Evolutionary conservation across 306 rosid genomes (phyloP).

Genomic region (Macrotyloma uniflorum): DNA sequence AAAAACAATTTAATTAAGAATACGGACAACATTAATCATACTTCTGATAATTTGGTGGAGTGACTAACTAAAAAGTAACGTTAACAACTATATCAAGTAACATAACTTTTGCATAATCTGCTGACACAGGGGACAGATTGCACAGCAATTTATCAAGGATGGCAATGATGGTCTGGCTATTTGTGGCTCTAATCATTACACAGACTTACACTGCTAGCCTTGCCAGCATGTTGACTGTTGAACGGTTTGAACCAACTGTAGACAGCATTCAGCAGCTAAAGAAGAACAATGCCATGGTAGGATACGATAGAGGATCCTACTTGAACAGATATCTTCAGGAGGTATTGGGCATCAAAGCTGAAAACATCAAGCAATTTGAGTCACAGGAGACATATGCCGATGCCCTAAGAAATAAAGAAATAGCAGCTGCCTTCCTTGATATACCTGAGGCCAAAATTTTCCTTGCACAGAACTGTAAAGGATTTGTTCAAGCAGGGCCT

Average conservation of each 20-base stretch:
- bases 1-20: background rate
- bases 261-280: slow-evolving; percentile 38
- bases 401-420: slow-evolving; percentile 44
- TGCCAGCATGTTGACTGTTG: slow-evolving; percentile 54
- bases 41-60: background rate
- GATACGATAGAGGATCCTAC: slow-evolving; percentile 51
- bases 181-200: slow-evolving; percentile 57
- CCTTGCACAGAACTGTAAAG: slow-evolving; percentile 50
- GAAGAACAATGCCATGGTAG: slow-evolving; percentile 42
- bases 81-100: background rate
- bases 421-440: slow-evolving; percentile 55
- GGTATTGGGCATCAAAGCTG: background rate
- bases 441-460: slow-evolving; percentile 48
- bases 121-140: slow-evolving; percentile 40
- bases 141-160: slow-evolving; percentile 59
- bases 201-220: slow-evolving; percentile 63
- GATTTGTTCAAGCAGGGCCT: slow-evolving; percentile 45
- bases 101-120: background rate
- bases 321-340: slow-evolving; percentile 40
- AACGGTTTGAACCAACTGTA: slow-evolving; percentile 53
- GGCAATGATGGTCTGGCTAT: slow-evolving; percentile 60
- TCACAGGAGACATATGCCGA: slow-evolving; percentile 30
- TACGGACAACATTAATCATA: background rate
- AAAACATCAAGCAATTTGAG: slow-evolving; percentile 29
- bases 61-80: background rate